Conservation (phyloP, 192 early-diverging fungal species). For the Coemansia sp. region DNA sequence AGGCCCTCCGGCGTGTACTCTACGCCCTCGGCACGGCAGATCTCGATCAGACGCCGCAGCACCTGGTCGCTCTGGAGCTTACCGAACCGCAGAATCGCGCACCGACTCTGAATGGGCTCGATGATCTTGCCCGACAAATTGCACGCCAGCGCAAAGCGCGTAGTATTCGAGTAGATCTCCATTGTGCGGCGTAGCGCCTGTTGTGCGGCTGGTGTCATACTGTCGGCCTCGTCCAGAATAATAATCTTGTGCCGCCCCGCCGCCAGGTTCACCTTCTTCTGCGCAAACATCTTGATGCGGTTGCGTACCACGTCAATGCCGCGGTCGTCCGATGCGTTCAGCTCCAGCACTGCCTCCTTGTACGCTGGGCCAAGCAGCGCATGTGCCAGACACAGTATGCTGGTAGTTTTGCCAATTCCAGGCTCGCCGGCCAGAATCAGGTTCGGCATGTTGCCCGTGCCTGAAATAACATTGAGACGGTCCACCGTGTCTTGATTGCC, state of each 20-base stretch:
- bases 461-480: slow-evolving; percentile 78
- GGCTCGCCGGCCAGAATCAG: slow-evolving; percentile 88
- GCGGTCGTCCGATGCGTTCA: slow-evolving; percentile 97
- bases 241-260: slow-evolving; percentile 83
- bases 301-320: slow-evolving; percentile 96
- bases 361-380: slow-evolving; percentile 79
- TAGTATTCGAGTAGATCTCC: slow-evolving; percentile 95
- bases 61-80: slow-evolving; percentile 79
- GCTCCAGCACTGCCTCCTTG: slow-evolving; percentile 93
- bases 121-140: slow-evolving; percentile 97
- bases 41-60: slow-evolving; percentile 72
- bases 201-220: slow-evolving; percentile 95
- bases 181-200: slow-evolving; percentile 97
- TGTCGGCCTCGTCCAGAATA: slow-evolving; percentile 99
- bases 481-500: slow-evolving; percentile 92
- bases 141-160: slow-evolving; percentile 95
- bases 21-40: slow-evolving; percentile 83
- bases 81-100: slow-evolving; percentile 85
- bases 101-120: slow-evolving; percentile 95
- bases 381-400: slow-evolving; percentile 87
- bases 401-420: slow-evolving; percentile 97
- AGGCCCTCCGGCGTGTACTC: slow-evolving; percentile 83
- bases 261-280: slow-evolving; percentile 95
- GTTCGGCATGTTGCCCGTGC: slow-evolving; percentile 94
- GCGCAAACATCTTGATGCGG: slow-evolving; percentile 97